Percentiles rank a stretch among this genome's conserved stretches.
phyloP scores from a whole-genome alignment of 2,329 filamentous ascomycete species.

The Penicillium frequentans region DNA sequence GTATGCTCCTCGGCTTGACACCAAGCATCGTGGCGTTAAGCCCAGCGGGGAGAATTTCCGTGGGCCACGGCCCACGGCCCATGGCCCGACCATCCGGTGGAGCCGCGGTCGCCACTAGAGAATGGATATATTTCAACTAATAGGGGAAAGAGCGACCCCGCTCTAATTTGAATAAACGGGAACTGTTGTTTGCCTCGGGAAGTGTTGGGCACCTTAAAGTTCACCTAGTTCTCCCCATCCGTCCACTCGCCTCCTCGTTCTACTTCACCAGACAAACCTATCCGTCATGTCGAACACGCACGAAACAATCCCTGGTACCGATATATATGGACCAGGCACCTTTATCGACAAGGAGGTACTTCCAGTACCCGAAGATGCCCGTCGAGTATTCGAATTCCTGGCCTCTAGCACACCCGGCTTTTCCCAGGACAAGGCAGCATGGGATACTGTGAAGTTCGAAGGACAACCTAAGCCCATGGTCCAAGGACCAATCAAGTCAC shows the following conservation, averaged over 20 bases:
- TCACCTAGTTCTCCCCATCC: not conserved
- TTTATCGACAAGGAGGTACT: slow-evolving; percentile 39
- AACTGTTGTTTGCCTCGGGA: not conserved
- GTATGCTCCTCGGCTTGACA: not conserved
- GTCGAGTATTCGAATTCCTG: slow-evolving; percentile 40
- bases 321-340: slow-evolving; percentile 44
- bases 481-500: slow-evolving; percentile 47
- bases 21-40: not conserved
- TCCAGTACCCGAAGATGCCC: slow-evolving; percentile 38
- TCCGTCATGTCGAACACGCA: not conserved
- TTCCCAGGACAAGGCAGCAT: slow-evolving; percentile 30
- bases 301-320: slow-evolving; percentile 16
- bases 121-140: not conserved
- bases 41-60: not conserved
- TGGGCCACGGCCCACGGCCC: not conserved
- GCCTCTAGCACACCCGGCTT: slow-evolving; percentile 43
- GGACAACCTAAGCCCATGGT: slow-evolving; percentile 43
- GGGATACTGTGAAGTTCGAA: slow-evolving; percentile 39
- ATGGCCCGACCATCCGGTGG: not conserved
- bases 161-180: not conserved
- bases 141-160: not conserved
- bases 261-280: not conserved
- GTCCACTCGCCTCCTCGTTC: not conserved
- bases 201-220: not conserved
- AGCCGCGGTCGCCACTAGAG: not conserved